phyloP scores from a whole-genome alignment of 2,329 filamentous ascomycete species.

The Ophiostoma piceae region DNA sequence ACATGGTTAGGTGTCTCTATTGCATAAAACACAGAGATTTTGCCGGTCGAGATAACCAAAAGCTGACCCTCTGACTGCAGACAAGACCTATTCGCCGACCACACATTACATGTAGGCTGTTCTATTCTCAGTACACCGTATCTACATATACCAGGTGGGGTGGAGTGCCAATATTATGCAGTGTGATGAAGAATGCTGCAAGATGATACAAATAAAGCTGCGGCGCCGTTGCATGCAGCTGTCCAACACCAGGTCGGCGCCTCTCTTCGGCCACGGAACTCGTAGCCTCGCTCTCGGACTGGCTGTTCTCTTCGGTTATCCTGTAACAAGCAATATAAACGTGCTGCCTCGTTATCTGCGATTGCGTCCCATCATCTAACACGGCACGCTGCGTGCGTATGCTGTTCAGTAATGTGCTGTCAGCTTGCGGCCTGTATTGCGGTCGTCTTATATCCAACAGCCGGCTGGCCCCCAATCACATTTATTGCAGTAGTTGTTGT shows the following conservation, averaged over 20 bases:
- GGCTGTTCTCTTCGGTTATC: background rate
- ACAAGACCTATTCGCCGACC: background rate
- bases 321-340: background rate
- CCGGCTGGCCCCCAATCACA: background rate
- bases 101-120: background rate
- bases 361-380: too few species aligned
- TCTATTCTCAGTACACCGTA: background rate
- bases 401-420: background rate
- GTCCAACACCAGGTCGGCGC: background rate
- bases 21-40: background rate
- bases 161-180: background rate
- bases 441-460: background rate
- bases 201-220: background rate
- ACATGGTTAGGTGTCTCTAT: background rate
- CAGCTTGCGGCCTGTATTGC: background rate
- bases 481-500: background rate
- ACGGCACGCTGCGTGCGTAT: background rate
- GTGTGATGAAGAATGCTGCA: background rate
- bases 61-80: background rate
- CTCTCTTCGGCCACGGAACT: background rate
- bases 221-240: background rate
- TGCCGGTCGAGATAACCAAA: background rate
- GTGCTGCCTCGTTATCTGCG: background rate
- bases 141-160: background rate
- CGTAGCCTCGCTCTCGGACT: background rate